These are phyloP conservation scores for Pelomyxa schiedti DNA, from an alignment of 78 protist species.

Conservation along the genomic window DNA sequence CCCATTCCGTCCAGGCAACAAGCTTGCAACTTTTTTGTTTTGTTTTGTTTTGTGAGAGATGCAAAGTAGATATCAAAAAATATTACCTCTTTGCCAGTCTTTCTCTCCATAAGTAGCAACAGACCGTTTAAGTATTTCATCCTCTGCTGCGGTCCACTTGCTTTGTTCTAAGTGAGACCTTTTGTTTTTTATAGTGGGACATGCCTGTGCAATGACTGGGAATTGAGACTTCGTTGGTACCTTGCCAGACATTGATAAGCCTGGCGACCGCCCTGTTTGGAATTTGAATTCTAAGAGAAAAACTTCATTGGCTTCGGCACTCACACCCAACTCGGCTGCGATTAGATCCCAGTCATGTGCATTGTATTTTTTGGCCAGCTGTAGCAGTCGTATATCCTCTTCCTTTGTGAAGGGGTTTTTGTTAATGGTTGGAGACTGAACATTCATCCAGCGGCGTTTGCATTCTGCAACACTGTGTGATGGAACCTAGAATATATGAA, in stretches of 20 bases:
- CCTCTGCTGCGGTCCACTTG: slow-evolving; percentile 39
- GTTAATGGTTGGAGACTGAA: slow-evolving; percentile 27
- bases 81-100: slow-evolving; percentile 26
- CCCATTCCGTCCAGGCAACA: slow-evolving; percentile 29
- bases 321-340: neutral
- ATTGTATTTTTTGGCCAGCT: slow-evolving; percentile 12
- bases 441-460: slow-evolving; percentile 25
- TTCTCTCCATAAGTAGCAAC: neutral
- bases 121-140: slow-evolving; percentile 1
- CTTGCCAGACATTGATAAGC: slow-evolving; percentile 17
- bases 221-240: slow-evolving; percentile 32
- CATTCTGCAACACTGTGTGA: no score
- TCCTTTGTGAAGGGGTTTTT: slow-evolving; percentile 28
- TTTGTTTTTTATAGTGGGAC: neutral
- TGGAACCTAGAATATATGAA: no score
- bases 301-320: no score
- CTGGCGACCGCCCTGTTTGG: slow-evolving; percentile 4
- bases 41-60: no score
- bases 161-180: neutral
- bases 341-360: slow-evolving; percentile 26
- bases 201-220: neutral
- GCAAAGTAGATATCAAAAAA: no score
- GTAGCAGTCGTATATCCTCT: slow-evolving; percentile 22
- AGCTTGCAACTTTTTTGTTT: slow-evolving; percentile 17
- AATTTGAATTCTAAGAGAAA: no score